Base-by-base conservation (phyloP, 2,329 filamentous ascomycete genomes). In the Bipolaris sorokiniana region DNA sequence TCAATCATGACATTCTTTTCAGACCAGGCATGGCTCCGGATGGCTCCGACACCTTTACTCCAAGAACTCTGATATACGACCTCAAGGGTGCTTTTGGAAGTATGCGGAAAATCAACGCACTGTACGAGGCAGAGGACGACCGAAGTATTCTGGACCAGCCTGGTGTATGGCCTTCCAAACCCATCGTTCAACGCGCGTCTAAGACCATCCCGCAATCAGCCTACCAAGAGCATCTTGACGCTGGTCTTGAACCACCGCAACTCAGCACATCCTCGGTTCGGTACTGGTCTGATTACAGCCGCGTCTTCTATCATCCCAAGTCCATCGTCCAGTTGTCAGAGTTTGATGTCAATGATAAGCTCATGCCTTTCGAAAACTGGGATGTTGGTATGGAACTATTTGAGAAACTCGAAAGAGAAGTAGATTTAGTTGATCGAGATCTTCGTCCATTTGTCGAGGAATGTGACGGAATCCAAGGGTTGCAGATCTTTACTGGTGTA, bases 231-330 rank as follows among this genome's bases (percentile, higher is more conserved):
- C 89, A 87, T 62, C 85, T 98, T 3, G 90, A 97, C 65, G 78
- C 86, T 28, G 92, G 92, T 20, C 73, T 84, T 5, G 76, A 84
- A 3, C 82, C 88, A 5, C 85, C 90, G 0, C 79, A 81, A 50
- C 82, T 97, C 18, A 89, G 84, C 1, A 82, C 87, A 1, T 84
- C 87, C 6, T 84, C 86, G 10, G 90, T 98, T n/a, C 86, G 92
- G 51, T 98, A 95, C 79, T 99, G 95, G 94, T 96, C 92, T 31
- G 95, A 99, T 76, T 98, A 92, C 77, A 96, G 91, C 66, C 87
- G 92, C 23, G 85, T 95, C n/a, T 99, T 88, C 77, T 97, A 90
- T 73, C 93, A 98, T 73, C 95, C 95, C 7, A 87, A 86, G 52
- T 97, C 92, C 11, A 86, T 97, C 51, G 83, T 96, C 9, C 93